Evolutionary conservation across 495 filamentous ascomycete species (phyloP).

Genomic region (Annulohypoxylon nitens): DNA sequence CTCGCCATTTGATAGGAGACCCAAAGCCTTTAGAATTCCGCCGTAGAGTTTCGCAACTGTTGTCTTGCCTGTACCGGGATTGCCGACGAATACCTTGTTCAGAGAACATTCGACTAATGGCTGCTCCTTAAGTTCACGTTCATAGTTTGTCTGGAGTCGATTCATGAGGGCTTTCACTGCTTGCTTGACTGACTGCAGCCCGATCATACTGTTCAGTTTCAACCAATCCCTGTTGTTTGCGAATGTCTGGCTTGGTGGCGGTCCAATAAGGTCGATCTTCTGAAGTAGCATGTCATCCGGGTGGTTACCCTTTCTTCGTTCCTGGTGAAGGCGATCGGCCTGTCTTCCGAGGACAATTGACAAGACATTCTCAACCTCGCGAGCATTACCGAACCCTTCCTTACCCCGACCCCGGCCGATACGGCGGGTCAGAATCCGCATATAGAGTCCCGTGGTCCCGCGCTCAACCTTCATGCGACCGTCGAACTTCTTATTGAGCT

Average conservation of each 20-base stretch:
- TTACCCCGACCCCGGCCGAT: conserved; percentile 72
- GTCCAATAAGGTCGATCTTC: conserved; percentile 75
- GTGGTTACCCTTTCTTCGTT: conserved; percentile 46
- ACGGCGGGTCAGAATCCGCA: conserved; percentile 71
- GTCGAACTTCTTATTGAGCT: conserved; percentile 60
- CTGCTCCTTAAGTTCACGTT: conserved; percentile 70
- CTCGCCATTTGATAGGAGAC: conserved; percentile 71
- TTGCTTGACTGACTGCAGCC: conserved; percentile 72
- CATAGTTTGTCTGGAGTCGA: conserved; percentile 68
- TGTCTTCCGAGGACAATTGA: conserved; percentile 69
- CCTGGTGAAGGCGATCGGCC: conserved; percentile 62
- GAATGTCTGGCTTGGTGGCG: conserved; percentile 69
- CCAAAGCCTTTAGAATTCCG: conserved; percentile 71
- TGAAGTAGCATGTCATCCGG: conserved; percentile 67
- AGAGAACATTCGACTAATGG: conserved; percentile 67
- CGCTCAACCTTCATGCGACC: conserved; percentile 70
- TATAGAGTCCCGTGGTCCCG: conserved; percentile 72
- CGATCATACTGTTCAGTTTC: conserved; percentile 70
- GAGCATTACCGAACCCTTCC: conserved; percentile 80
- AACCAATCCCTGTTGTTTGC: conserved; percentile 67
- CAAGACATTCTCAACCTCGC: conserved; percentile 74
- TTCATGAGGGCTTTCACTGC: conserved; percentile 69
- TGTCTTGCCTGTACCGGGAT: conserved; percentile 82
- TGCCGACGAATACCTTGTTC: conserved; percentile 76
- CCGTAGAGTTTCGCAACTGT: conserved; percentile 81